Evolutionary conservation across 441 rosid species (phyloP), one percentile per base, ranked within the genome.

Genomic region (Populus tomentosa): DNA sequence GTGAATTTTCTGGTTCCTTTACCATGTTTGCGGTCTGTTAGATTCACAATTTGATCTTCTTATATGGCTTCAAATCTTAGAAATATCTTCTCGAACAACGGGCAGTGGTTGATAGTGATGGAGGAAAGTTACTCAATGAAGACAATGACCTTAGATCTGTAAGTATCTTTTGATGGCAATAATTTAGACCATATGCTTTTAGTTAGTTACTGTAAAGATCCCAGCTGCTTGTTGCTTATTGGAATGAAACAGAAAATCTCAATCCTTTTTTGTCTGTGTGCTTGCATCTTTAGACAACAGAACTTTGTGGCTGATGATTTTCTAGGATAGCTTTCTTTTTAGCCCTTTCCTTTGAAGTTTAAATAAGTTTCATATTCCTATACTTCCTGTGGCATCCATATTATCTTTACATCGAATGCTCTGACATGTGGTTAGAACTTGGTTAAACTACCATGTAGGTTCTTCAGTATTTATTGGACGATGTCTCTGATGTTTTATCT

Each of bases 131-230:
- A 79, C 97, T 95, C 77, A 95, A 95, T 78, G 99, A 95, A 86
- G 99, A 95, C 84, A 90, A 83, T 85, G 99, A 95, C 85, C 74
- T 95, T 77, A 89, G 99, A 95, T 87, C 97, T 84, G 99, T 95
- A 87, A 83, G 99, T 89, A 83, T 35, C 46, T 75, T 77, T 33
- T 63, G 72, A 76, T 77, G 64, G 79, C 28, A 69, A 59, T 73
- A 70, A 74, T 32, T 62, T 78, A 69, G 77, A 46, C 26, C 79
- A 38, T 28, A 21, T 53, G 46, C 42, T 23, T 65, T 16, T 36
- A 46, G 7, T n/a, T 20, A 62, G 63, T 46, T 21, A 38, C n/a
- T 73, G 38, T 21, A 53, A 38, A 67, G 68, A 73, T 72, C 69
- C 63, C 14, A 21, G 24, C 46, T n/a, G 59, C 59, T 50, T 14